A percentile compares a stretch with the other conserved stretches of the same genome.
Evolutionary conservation across 140 eudicot species (phyloP).

Genomic region (Flaveria floridana): DNA sequence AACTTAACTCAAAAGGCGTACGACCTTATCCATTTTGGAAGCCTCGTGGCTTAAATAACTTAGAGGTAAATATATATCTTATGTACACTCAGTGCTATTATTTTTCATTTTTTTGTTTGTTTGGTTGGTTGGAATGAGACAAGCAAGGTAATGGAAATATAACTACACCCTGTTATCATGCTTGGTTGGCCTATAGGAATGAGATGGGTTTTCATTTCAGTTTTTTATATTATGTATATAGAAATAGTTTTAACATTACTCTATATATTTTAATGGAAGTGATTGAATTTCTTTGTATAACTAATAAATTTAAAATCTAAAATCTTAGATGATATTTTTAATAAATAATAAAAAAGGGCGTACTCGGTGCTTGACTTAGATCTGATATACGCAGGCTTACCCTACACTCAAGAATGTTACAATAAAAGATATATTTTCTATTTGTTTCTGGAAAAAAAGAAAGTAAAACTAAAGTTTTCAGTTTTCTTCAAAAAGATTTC

Average conservation of each 20-base stretch:
- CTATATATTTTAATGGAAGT: neutral
- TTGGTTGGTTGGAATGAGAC: slow-evolving; percentile 10
- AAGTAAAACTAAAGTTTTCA: slow-evolving; percentile 7
- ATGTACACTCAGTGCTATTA: slow-evolving; percentile 8
- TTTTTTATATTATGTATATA: neutral
- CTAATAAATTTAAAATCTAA: neutral
- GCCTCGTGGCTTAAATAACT: slow-evolving; percentile 83
- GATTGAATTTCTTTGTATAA: neutral
- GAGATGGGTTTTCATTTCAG: neutral
- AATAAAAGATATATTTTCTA: neutral
- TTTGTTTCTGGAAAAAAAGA: neutral
- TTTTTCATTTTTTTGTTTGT: slow-evolving; percentile 4
- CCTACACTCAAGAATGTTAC: neutral
- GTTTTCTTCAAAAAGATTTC: neutral
- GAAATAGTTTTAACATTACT: neutral
- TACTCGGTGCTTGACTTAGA: too few relatives aligned
- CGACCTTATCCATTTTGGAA: slow-evolving; percentile 98
- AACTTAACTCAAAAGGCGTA: slow-evolving; percentile 95
- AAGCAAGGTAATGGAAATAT: slow-evolving; percentile 12
- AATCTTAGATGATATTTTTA: neutral
- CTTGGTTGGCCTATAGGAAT: neutral
- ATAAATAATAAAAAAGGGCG: neutral
- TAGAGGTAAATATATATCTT: slow-evolving; percentile 56
- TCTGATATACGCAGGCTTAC: too few relatives aligned
- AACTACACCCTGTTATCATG: neutral